Percentiles rank a stretch among this genome's conserved stretches.
phyloP scores from a whole-genome alignment of 1,139 yeast species.

The Lodderomyces jiufengensis region DNA sequence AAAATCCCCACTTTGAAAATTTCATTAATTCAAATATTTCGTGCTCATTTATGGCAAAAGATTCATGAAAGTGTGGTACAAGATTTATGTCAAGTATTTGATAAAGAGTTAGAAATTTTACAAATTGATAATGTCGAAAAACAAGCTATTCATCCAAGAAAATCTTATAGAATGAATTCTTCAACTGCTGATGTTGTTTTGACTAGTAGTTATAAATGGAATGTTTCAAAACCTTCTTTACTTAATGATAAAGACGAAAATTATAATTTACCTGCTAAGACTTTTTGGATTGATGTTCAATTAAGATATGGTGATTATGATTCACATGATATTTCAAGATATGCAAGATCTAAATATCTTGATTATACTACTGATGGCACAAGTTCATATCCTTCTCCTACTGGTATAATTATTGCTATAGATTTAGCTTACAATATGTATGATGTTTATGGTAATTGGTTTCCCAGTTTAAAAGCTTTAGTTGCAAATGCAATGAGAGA shows the following conservation, averaged over 20 bases:
- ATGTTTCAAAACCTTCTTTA: conserved; percentile 77
- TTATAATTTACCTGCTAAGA: conserved; percentile 55
- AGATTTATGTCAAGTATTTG: conserved; percentile 89
- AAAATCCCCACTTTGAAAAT: conserved; percentile 96
- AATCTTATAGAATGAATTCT: conserved; percentile 95
- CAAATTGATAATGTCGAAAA: conserved; percentile 86
- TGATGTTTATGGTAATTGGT: conserved; percentile 97
- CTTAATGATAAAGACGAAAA: conserved; percentile 60
- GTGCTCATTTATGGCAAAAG: conserved; percentile 99
- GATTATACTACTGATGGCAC: conserved; percentile 90
- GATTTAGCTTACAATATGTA: conserved; percentile 95
- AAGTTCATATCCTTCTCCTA: conserved; percentile 87
- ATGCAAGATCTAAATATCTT: conserved; percentile 86
- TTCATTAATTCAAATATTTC: conserved; percentile 89
- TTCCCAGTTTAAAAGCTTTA: conserved; percentile 87
- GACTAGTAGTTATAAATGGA: conserved; percentile 78
- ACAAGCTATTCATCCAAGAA: conserved; percentile 93
- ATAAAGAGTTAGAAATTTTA: conserved; percentile 78
- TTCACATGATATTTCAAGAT: conserved; percentile 93
- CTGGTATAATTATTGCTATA: conserved; percentile 86
- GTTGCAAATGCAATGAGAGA: conserved; percentile 91
- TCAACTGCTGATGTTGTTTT: conserved; percentile 89
- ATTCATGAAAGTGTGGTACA: conserved; percentile 94
- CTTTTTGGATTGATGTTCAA: conserved; percentile 95
- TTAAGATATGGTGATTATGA: conserved; percentile 96